phyloP scores from a whole-genome alignment of 1,284 basidiomycete genomes.

The Vanrija pseudolonga region DNA sequence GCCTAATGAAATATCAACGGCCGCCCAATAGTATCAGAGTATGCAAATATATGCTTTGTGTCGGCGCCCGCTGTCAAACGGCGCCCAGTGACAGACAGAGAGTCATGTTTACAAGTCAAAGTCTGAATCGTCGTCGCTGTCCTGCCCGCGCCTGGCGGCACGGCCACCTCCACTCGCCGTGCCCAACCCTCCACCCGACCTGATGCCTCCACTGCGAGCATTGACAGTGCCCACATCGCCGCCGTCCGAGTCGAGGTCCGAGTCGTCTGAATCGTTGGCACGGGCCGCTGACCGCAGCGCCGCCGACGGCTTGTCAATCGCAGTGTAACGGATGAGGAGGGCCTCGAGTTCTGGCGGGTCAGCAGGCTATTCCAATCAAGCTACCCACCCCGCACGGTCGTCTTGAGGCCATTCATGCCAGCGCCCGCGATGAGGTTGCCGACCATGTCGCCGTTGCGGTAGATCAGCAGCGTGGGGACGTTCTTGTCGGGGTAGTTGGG shows the following conservation, averaged over 20 bases:
- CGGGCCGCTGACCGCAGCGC: constrained; percentile 15
- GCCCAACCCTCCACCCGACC: constrained; percentile 29
- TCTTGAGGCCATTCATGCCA: constrained; percentile 64
- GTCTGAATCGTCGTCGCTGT: constrained; percentile 39
- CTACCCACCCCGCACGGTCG: constrained; percentile 71
- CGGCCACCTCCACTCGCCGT: constrained; percentile 10
- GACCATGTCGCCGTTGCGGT: constrained; percentile 82
- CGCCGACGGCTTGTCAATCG: constrained; percentile 40
- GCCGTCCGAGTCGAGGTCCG: constrained; percentile 28
- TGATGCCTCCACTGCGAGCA: constrained; percentile 27
- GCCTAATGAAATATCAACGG: too few species aligned
- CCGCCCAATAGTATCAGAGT: too few species aligned
- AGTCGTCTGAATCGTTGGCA: constrained; percentile 12
- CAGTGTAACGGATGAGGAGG: constrained; percentile 37
- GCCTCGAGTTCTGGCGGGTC: constrained; percentile 40
- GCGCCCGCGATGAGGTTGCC: constrained; percentile 73
- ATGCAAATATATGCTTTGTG: too few species aligned
- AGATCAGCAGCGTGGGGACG: constrained; percentile 87
- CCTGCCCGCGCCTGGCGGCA: constrained; percentile 16
- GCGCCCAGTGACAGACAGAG: too few species aligned
- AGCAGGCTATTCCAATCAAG: not conserved
- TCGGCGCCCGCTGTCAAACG: too few species aligned
- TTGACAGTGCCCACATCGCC: constrained; percentile 39
- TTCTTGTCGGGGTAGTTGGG: constrained; percentile 89
- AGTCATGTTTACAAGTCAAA: constrained; percentile 38